Conservation (phyloP, 2,329 filamentous ascomycete species). For the Colletotrichum noveboracense region DNA sequence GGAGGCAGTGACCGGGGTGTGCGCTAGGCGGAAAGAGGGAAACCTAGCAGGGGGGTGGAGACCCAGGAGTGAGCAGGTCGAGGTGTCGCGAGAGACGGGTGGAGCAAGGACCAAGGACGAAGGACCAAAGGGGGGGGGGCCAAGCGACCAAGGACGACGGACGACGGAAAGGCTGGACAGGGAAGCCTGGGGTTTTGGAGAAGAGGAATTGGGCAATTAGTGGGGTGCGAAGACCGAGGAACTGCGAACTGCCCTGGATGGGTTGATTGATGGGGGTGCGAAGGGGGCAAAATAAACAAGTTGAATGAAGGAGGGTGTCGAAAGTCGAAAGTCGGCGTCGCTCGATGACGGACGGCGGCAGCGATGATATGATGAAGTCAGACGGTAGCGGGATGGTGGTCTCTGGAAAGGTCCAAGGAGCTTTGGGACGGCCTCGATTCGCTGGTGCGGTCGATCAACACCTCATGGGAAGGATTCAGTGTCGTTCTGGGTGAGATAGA, state of each 20-base stretch:
- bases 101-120: conserved; percentile 3
- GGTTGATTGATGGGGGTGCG: not conserved
- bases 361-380: not conserved
- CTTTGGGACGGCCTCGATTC: not conserved
- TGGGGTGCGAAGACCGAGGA: not conserved
- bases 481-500: not conserved
- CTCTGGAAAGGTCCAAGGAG: not conserved
- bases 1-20: not conserved
- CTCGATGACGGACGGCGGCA: not conserved
- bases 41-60: conserved; percentile 4
- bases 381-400: not conserved
- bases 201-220: not conserved
- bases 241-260: not conserved
- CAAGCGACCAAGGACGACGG: not conserved
- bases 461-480: not conserved
- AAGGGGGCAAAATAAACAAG: not conserved
- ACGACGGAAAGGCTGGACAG: not conserved
- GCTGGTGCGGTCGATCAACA: not conserved
- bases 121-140: not conserved
- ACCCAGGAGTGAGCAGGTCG: not conserved
- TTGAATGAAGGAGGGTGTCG: not conserved
- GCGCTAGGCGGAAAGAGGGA: conserved; percentile 3
- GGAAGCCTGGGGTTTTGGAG: not conserved
- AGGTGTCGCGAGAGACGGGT: not conserved
- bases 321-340: not conserved